A percentile compares a stretch with the other conserved stretches of the same genome.
phyloP scores from a whole-genome alignment of 1,284 basidiomycete genomes.

The Trametes polyzona region DNA sequence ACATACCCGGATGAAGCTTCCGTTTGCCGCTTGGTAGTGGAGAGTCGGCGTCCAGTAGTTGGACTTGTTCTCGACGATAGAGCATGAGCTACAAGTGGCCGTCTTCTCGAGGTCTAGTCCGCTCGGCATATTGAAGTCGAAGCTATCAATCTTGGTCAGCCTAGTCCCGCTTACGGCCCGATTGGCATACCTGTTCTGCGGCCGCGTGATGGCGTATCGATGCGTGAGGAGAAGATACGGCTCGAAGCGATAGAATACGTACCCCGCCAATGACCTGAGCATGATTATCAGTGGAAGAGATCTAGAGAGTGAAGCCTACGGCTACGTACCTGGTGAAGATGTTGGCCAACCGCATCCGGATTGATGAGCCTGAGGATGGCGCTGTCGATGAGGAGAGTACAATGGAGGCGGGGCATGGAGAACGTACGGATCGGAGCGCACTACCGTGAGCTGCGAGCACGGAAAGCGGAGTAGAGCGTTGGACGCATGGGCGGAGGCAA shows the following conservation, averaged over 20 bases:
- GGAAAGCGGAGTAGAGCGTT: conserved; percentile 10
- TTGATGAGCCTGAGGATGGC: conserved; percentile 5
- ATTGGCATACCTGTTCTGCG: conserved; percentile 2
- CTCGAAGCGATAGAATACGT: neutral
- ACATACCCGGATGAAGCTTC: conserved; percentile 29
- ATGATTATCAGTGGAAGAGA: neutral
- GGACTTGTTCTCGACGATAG: conserved; percentile 33
- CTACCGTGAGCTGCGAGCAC: conserved; percentile 9
- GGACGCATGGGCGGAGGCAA: neutral
- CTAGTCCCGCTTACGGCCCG: too few relatives aligned
- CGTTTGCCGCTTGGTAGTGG: conserved; percentile 35
- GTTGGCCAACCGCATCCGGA: conserved; percentile 1
- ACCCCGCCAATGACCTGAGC: conserved; percentile 8
- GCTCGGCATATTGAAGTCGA: conserved; percentile 9
- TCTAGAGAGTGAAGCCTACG: too few relatives aligned
- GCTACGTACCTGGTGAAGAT: conserved; percentile 13
- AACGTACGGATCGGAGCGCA: conserved; percentile 9
- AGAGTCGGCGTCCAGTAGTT: conserved; percentile 38
- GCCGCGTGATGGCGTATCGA: neutral
- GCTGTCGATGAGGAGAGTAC: neutral
- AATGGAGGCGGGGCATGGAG: neutral
- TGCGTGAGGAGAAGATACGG: neutral
- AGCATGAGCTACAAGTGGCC: conserved; percentile 29
- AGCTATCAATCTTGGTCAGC: neutral
- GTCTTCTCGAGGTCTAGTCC: conserved; percentile 3